Evolutionary conservation across 1,284 basidiomycete genomes (phyloP).

Genomic region (Pseudozyma sp.): DNA sequence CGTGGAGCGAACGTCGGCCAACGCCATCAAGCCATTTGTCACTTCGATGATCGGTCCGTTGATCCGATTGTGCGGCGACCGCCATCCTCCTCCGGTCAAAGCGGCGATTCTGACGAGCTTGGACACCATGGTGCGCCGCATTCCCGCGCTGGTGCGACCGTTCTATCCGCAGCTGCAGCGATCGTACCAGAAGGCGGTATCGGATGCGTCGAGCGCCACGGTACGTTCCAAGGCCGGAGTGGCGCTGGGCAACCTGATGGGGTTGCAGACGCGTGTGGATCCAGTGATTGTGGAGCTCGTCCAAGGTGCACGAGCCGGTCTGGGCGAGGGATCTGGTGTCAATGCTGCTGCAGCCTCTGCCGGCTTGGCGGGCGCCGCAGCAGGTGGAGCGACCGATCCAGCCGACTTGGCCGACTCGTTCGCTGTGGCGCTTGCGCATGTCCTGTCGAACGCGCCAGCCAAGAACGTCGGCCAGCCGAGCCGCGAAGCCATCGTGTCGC

Average conservation of each 20-base stretch:
- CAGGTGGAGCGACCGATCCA: constrained; percentile 26
- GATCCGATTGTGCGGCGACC: constrained; percentile 73
- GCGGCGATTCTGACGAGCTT: constrained; percentile 63
- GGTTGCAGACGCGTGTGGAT: constrained; percentile 71
- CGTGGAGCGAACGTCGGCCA: constrained; percentile 87
- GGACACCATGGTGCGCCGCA: constrained; percentile 69
- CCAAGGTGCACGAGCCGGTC: constrained; percentile 72
- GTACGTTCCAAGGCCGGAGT: constrained; percentile 85
- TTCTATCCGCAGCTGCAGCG: constrained; percentile 98
- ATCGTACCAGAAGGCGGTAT: constrained; percentile 93
- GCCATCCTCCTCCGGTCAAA: constrained; percentile 66
- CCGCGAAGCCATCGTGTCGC: constrained; percentile 78
- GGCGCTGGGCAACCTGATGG: constrained; percentile 92
- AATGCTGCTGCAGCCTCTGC: constrained; percentile 10
- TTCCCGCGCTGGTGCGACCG: constrained; percentile 90
- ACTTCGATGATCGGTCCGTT: constrained; percentile 96
- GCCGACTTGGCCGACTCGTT: constrained; percentile 75
- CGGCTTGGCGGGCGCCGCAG: constrained; percentile 28
- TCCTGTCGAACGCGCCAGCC: constrained; percentile 77
- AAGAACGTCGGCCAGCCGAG: constrained; percentile 82
- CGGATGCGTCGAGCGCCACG: constrained; percentile 81
- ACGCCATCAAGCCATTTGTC: constrained; percentile 93
- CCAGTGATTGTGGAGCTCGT: constrained; percentile 86
- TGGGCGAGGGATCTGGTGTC: constrained; percentile 66
- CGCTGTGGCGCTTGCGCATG: constrained; percentile 80